These are phyloP conservation scores for Lachnellula hyalina DNA, from an alignment of 2,329 filamentous ascomycete genomes.

Conservation along the genomic window DNA sequence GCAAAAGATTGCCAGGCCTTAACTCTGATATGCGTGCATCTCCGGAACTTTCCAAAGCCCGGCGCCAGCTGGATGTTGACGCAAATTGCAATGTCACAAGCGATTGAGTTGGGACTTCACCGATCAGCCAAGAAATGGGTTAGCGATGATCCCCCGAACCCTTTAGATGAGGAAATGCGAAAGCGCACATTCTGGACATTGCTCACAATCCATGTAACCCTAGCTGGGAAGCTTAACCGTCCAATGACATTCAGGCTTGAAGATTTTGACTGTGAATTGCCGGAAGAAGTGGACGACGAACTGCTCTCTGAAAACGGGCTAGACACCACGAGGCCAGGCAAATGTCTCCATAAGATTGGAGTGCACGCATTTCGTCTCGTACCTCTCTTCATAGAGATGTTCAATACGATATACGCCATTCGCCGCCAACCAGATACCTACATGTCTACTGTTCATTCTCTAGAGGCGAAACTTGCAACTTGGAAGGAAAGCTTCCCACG, in stretches of 20 bases:
- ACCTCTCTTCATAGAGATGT: slow-evolving; percentile 67
- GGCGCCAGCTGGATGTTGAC: slow-evolving; percentile 67
- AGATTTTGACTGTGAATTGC: slow-evolving; percentile 75
- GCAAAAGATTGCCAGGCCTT: slow-evolving; percentile 68
- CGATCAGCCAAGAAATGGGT: slow-evolving; percentile 59
- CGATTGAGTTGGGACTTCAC: slow-evolving; percentile 72
- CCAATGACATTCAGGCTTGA: slow-evolving; percentile 70
- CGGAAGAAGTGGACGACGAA: slow-evolving; percentile 66
- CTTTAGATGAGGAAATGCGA: slow-evolving; percentile 68
- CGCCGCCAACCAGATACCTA: slow-evolving; percentile 60
- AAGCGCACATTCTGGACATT: slow-evolving; percentile 76
- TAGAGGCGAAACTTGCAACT: slow-evolving; percentile 59
- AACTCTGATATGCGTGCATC: slow-evolving; percentile 64
- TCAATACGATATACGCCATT: slow-evolving; percentile 69
- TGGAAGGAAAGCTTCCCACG: slow-evolving; percentile 62
- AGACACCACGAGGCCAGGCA: slow-evolving; percentile 47
- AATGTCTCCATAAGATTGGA: slow-evolving; percentile 63
- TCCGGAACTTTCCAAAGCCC: slow-evolving; percentile 74
- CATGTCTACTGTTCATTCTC: slow-evolving; percentile 52
- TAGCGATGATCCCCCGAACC: slow-evolving; percentile 38
- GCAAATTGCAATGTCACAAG: slow-evolving; percentile 59
- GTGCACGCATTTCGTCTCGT: slow-evolving; percentile 61
- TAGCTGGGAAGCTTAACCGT: slow-evolving; percentile 69
- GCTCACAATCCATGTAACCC: slow-evolving; percentile 58
- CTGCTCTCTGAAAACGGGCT: slow-evolving; percentile 59